phyloP scores from a whole-genome alignment of 208 protist genomes.

The Trypanosoma cruzi region DNA sequence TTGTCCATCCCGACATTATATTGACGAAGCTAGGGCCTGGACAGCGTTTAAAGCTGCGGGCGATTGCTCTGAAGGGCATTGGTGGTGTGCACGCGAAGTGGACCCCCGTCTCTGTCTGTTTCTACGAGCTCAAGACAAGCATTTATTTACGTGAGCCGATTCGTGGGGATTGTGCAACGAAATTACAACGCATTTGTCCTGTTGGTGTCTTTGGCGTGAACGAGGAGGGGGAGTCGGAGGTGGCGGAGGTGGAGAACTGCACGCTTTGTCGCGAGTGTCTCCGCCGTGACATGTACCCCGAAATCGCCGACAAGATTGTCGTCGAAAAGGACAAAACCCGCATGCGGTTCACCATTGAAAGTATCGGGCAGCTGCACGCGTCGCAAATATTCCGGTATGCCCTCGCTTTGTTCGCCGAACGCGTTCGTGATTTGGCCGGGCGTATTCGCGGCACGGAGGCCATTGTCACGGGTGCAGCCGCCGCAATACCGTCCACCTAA shows the following conservation, averaged over 20 bases:
- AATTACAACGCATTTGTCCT: constrained; percentile 90
- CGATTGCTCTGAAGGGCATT: constrained; percentile 95
- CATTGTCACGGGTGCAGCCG: constrained; percentile 30
- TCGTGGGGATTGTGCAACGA: constrained; percentile 68
- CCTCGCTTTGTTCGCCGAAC: constrained; percentile 77
- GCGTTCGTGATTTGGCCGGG: constrained; percentile 63
- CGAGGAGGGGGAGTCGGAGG: constrained; percentile 59
- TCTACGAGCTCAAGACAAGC: constrained; percentile 96
- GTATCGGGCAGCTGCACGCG: constrained; percentile 78
- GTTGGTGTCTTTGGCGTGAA: constrained; percentile 95
- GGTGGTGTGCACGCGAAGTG: constrained; percentile 98
- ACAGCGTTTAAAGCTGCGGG: constrained; percentile 94
- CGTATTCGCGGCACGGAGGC: constrained; percentile 79
- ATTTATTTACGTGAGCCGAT: constrained; percentile 88
- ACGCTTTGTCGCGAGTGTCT: constrained; percentile 98
- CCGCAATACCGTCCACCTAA: not conserved
- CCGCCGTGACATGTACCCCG: constrained; percentile 65
- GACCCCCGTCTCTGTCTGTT: constrained; percentile 96
- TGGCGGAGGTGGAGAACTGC: constrained; percentile 91
- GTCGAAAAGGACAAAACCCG: constrained; percentile 87
- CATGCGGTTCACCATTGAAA: constrained; percentile 90
- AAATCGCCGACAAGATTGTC: constrained; percentile 48
- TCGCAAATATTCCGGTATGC: constrained; percentile 74
- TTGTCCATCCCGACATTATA: constrained; percentile 97
- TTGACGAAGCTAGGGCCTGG: constrained; percentile 97